Evolutionary conservation across 2,329 filamentous ascomycete species (phyloP).

Genomic region (Colletotrichum paranaense): DNA sequence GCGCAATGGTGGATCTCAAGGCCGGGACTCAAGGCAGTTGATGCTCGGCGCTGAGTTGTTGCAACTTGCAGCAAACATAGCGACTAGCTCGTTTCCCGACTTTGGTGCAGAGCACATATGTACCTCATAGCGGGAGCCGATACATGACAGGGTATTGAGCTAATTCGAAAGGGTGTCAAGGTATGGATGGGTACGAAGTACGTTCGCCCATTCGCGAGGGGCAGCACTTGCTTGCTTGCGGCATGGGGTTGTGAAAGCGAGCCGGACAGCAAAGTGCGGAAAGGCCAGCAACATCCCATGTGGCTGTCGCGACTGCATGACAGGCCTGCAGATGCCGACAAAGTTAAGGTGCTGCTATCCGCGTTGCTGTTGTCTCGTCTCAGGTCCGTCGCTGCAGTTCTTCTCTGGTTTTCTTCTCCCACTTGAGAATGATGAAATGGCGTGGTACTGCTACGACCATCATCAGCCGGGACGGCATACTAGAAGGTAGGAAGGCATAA

Average conservation of each 20-base stretch:
- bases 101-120: background rate
- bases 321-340: conserved; percentile 16
- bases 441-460: background rate
- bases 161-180: background rate
- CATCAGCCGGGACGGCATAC: conserved; percentile 1
- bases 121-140: background rate
- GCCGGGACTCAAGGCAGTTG: background rate
- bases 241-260: background rate
- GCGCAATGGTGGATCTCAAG: conserved; percentile 23
- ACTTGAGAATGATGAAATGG: background rate
- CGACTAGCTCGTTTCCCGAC: background rate
- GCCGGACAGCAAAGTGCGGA: background rate
- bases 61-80: conserved; percentile 14
- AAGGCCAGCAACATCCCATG: background rate
- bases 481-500: background rate
- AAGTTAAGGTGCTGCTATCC: background rate
- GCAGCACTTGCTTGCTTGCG: conserved; percentile 8
- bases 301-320: conserved; percentile 11
- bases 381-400: background rate
- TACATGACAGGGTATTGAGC: background rate
- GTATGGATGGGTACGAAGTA: background rate
- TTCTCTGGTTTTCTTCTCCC: conserved; percentile 7
- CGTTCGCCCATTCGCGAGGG: background rate
- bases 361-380: conserved; percentile 1
- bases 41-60: conserved; percentile 7